Base-by-base conservation (phyloP, 2,329 filamentous ascomycete species). In the Epichloe typhina region DNA sequence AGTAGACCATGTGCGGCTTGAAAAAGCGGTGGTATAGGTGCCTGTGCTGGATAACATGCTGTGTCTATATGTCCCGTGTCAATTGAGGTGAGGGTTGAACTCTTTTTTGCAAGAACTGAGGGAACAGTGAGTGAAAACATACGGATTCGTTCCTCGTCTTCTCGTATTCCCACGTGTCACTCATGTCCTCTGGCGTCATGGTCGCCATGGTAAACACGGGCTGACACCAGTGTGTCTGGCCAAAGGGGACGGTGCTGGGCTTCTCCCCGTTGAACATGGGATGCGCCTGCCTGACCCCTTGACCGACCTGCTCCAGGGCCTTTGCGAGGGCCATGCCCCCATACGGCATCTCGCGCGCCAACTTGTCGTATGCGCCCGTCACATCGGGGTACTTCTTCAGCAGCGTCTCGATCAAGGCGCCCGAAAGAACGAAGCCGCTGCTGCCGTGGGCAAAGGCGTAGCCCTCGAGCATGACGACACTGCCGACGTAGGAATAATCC, bases 181-280 rank as follows among this genome's bases (percentile, higher is more conserved):
- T 73, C 44, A 77, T 68, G 57, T 79, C 75, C 55, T 75, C 69
- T 8, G 73, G 66, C 45, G 70, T 69, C 61, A 79, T 70, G 56
- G 77, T 74, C 56, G 78, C 75, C 73, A 79, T 76, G 3, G 75
- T 77, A 40, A 79, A 59, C n/a, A 77, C 67, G 5, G 76, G 75
- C 57, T 78, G 72, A 54, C 76, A 79, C 75, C 76, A 79, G 53
- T 76, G 73, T 9, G 62, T 66, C 3, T 63, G 64, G 1, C 71
- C 69, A 52, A 69, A 77, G 5, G 73, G 72, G 35, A 79, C 58
- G 9, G 72, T 75, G 38, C 65, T 70, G 4, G 74, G 73, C 58
- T 76, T 77, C 56, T 79, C 74, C 52, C 74, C 74, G 55, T 79
- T 77, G 57, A 79, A 69, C 71, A 77, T 74, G 17, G 76, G 76